These are phyloP conservation scores for Hirsutella minnesotensis DNA, from an alignment of 2,329 filamentous ascomycete species.

Conservation along the genomic window DNA sequence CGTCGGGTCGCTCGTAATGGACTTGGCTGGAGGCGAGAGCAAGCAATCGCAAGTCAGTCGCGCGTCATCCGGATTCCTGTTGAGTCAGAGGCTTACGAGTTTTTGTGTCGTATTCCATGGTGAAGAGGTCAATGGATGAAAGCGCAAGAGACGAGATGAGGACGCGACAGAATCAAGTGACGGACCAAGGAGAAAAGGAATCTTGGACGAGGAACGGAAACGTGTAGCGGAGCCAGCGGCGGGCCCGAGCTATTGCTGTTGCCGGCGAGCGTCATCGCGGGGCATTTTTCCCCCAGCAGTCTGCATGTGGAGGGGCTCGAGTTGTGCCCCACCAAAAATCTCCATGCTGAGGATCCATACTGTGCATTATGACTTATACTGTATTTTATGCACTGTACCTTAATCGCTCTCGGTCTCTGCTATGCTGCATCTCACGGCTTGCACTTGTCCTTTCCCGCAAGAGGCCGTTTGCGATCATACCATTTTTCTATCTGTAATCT, in stretches of 20 bases:
- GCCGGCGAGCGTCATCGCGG: neutral
- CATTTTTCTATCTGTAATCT: no score
- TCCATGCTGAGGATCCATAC: no score
- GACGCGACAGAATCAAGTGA: neutral
- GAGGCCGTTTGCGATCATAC: no score
- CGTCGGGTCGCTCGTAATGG: constrained; percentile 65
- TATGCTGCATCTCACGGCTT: no score
- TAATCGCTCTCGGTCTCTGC: no score
- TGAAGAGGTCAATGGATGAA: neutral
- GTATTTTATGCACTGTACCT: no score
- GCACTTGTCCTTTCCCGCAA: no score
- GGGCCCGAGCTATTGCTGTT: neutral
- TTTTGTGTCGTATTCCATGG: constrained; percentile 68
- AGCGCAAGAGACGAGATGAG: neutral
- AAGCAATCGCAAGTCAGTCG: neutral
- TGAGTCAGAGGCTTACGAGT: constrained; percentile 42
- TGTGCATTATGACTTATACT: no score
- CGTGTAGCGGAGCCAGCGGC: neutral
- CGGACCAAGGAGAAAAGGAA: neutral
- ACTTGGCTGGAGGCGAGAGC: constrained; percentile 54
- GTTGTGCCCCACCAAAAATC: no score
- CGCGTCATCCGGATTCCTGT: constrained; percentile 2
- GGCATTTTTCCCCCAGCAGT: neutral
- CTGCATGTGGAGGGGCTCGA: no score
- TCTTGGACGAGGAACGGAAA: neutral